Evolutionary conservation across 2,329 filamentous ascomycete genomes (phyloP).

Genomic region (Sphaerulina vaccinii): DNA sequence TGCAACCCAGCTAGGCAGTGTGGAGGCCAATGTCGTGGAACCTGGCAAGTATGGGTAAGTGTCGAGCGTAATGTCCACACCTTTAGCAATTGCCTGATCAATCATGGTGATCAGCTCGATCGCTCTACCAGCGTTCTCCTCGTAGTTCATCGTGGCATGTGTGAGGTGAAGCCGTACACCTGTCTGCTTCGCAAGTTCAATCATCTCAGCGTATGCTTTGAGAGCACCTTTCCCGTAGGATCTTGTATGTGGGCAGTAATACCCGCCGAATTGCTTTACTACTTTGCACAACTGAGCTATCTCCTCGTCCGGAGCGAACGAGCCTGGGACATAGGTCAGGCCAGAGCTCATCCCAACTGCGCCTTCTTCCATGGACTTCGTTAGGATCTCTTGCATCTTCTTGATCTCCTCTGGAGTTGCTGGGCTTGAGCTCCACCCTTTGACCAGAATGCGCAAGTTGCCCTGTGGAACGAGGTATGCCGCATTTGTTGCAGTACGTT

Average conservation of each 20-base stretch:
- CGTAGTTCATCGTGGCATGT: conserved; percentile 34
- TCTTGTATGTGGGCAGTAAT: conserved; percentile 33
- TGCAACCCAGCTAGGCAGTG: conserved; percentile 30
- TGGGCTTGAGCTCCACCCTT: conserved; percentile 28
- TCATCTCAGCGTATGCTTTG: conserved; percentile 32
- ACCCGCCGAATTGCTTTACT: conserved; percentile 30
- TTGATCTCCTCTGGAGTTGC: conserved; percentile 27
- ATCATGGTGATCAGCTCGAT: conserved; percentile 31
- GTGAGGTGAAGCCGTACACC: conserved; percentile 33
- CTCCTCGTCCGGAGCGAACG: conserved; percentile 30
- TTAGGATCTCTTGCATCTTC: conserved; percentile 27
- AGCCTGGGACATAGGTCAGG: conserved; percentile 33
- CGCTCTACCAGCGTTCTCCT: conserved; percentile 31
- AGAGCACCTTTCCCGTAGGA: conserved; percentile 32
- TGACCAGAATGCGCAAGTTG: conserved; percentile 32
- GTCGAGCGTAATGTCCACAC: conserved; percentile 29
- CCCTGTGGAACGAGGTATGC: conserved; percentile 34
- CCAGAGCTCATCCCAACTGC: conserved; percentile 33
- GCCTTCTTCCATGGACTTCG: conserved; percentile 26
- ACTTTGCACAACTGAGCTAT: conserved; percentile 29
- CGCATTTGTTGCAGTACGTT: conserved; percentile 30
- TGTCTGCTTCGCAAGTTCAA: conserved; percentile 29
- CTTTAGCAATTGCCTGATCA: conserved; percentile 28
- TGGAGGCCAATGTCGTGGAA: conserved; percentile 29
- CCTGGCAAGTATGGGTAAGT: conserved; percentile 35